Evolutionary conservation across 2,329 filamentous ascomycete species (phyloP), one percentile per base, ranked within the genome.

Genomic region (Phialemonium atrogriseum): DNA sequence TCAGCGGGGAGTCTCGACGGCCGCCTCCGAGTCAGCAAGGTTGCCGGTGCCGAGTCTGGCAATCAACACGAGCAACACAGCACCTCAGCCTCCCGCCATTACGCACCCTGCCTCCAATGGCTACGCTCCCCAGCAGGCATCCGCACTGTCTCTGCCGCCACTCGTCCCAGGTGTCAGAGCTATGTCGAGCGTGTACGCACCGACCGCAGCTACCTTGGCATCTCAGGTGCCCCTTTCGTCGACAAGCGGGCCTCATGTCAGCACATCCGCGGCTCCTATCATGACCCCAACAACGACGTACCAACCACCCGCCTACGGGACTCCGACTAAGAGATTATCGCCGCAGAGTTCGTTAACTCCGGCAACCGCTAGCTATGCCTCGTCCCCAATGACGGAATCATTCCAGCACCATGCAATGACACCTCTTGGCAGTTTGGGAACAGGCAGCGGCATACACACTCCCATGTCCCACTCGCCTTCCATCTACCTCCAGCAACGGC

Each of bases 391-490:
- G n/a, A 70, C 69, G n/a, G 73, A 77, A 11, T 67, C 73, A 14
- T 82, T 72, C 32, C 63, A 62, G 6, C 62, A 67, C 26, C 52
- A 44, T 29, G 71, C 73, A 3, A 24, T 31, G 16, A 43, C 39
- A 10, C 38, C 44, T 5, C 34, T 43, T 12, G 36, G 36, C 13
- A 44, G 39, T 24, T n/a, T 24, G 2, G 44, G 43, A 15, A 38
- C 38, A 21, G 30, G 40, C 7, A 36, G 39, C 17, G 57, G 63
- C 9, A 61, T 70, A 9, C 70, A 77, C 32, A 74, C 77, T 7
- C 79, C 81, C 5, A 74, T 77, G 26, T 80, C 84, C 19, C 73
- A 91, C 41, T 96, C 91, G 19, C 89, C 89, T 1, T 88, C 84
- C 9, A 76, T 85, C 48, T 93, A 93, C 57, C 67, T 95, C 22